A percentile compares a stretch with the other conserved stretches of the same genome.
These are phyloP conservation scores for Kodamaea fukazawae DNA, from an alignment of 805 yeast genomes.

Conservation along the genomic window DNA sequence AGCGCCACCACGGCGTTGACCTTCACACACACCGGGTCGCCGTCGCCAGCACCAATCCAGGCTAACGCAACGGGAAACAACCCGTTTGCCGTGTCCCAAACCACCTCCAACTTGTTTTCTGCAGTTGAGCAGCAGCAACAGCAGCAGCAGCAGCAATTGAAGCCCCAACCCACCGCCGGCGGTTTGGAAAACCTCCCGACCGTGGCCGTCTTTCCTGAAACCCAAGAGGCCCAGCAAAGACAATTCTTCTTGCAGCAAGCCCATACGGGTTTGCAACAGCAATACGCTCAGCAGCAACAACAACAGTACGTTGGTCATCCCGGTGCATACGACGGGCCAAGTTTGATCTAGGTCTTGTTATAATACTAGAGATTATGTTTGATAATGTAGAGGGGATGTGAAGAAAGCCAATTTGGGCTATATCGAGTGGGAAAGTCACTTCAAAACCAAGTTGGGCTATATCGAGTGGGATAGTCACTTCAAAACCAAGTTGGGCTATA, in stretches of 20 bases:
- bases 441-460: no score
- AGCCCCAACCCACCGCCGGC: constrained; percentile 65
- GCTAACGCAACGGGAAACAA: constrained; percentile 51
- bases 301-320: constrained; percentile 13
- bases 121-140: constrained; percentile 15
- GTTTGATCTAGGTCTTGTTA: constrained; percentile 16
- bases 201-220: constrained; percentile 65
- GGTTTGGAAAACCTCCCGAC: constrained; percentile 69
- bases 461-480: no score
- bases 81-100: constrained; percentile 52
- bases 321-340: constrained; percentile 22
- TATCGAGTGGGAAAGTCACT: no score
- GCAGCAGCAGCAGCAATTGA: constrained; percentile 27
- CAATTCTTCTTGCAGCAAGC: constrained; percentile 39
- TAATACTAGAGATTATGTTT: not conserved
- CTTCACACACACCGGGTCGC: constrained; percentile 16
- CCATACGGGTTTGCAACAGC: constrained; percentile 30
- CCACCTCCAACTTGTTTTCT: constrained; percentile 33
- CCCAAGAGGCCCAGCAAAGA: constrained; percentile 45
- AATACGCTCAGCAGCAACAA: constrained; percentile 21
- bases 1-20: constrained; percentile 33
- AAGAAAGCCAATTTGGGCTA: not conserved
- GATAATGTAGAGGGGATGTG: not conserved
- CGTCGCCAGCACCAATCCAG: constrained; percentile 23
- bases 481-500: no score